phyloP scores from a whole-genome alignment of 1,139 yeast species.

The Saccharomyces hybrid region DNA sequence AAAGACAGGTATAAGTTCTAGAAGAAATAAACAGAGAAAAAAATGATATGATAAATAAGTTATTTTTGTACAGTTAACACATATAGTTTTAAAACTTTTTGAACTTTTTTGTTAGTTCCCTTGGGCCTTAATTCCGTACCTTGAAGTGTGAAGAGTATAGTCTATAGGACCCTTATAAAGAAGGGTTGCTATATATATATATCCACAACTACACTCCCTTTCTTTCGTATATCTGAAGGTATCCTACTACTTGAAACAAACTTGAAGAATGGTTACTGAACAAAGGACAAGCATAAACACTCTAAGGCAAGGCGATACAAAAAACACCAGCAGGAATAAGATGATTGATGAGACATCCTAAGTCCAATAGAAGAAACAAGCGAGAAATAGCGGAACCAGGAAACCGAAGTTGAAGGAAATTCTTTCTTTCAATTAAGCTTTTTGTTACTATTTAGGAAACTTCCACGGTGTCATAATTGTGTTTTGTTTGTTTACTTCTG shows the following conservation, averaged over 20 bases:
- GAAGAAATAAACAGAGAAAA: not conserved
- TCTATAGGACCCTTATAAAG: not conserved
- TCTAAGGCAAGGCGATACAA: not conserved
- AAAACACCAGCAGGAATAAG: not conserved
- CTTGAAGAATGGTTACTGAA: not conserved
- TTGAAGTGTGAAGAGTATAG: not conserved
- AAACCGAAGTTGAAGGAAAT: not conserved
- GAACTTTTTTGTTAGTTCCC: not conserved
- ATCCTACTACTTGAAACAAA: not conserved
- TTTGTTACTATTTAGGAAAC: not conserved
- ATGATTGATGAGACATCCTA: not conserved
- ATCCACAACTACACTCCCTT: not conserved
- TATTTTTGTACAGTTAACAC: not conserved
- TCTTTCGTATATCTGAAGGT: not conserved
- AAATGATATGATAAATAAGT: not conserved
- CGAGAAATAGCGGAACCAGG: not conserved
- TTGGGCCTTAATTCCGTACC: not conserved
- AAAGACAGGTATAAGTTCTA: not conserved
- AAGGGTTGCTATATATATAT: not conserved
- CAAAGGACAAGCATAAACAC: slow-evolving; percentile 1
- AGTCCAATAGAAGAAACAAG: not conserved
- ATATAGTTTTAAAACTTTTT: not conserved
- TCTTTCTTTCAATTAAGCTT: not conserved
- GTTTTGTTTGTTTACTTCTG: not conserved
- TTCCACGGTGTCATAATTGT: not conserved